Evolutionary conservation across 176 grass and related monocot genomes (phyloP), one percentile per base, ranked within the genome.

Genomic region (Musa itinerans): DNA sequence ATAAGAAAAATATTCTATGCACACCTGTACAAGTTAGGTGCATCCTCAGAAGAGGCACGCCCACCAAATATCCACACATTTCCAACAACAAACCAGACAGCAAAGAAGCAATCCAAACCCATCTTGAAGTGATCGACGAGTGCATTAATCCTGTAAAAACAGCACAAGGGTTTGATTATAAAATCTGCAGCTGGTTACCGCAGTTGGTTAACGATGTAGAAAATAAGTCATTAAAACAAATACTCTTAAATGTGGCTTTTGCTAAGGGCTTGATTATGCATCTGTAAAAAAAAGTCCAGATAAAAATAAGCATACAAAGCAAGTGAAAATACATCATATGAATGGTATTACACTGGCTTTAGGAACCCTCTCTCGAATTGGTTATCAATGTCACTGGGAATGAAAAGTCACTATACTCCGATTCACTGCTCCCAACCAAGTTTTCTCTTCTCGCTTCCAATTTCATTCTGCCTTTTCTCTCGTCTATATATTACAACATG

Each of bases 31-130:
- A 98, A 81, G 75, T 94, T 91, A 66, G 95, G 95, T 54, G 90
- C 86, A 6, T 91, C 90, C 17, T 85, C 85, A 73, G 83, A 79
- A 65, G 82, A 87, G 43, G 90, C 86, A 52, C 56, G 90, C 14
- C 82, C 85, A 16, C 95, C 95, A 75, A 98, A 89, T 75, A 94
- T 87, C 95, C 95, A 94, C 49, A 98, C 88, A 84, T 94, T 98
- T 62, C 95, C 95, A 63, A 94, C 90, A 74, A 94, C 95, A 79
- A 98, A 94, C 95, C 95, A 98, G 50, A 93, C 84, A 0, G 95
- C 88, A 69, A 98, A 98, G 83, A 98, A 94, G 78, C 88, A 91
- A 87, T 98, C 90, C 52, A 94, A 71, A 19, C 70, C 83, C 80
- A 98, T 83, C 80, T 98, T 94, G 66, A 87, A 93, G 83, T 89